Conservation (phyloP, 2,329 filamentous ascomycete species). For the Zarea fungicola region DNA sequence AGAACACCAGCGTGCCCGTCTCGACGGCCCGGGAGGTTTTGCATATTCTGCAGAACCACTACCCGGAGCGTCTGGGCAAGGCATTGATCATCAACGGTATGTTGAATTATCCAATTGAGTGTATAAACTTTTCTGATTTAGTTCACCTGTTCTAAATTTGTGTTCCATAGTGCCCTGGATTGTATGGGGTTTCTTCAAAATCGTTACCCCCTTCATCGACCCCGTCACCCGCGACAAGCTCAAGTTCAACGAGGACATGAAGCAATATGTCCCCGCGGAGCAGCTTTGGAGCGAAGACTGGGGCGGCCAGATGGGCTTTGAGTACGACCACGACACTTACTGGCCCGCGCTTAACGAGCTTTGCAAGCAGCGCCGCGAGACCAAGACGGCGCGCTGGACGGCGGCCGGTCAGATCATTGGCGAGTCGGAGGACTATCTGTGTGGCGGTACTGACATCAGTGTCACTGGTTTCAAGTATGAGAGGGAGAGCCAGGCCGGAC, state of each 20-base stretch:
- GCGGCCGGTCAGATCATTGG: slow-evolving; percentile 75
- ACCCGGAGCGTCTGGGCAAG: slow-evolving; percentile 84
- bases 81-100: slow-evolving; percentile 84
- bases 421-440: slow-evolving; percentile 83
- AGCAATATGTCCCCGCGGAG: slow-evolving; percentile 69
- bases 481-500: neutral
- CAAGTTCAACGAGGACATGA: slow-evolving; percentile 93
- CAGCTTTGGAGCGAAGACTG: slow-evolving; percentile 75
- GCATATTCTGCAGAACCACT: slow-evolving; percentile 89
- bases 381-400: slow-evolving; percentile 67
- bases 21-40: slow-evolving; percentile 77
- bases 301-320: slow-evolving; percentile 77
- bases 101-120: slow-evolving; percentile 22
- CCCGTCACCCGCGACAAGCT: slow-evolving; percentile 90
- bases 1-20: slow-evolving; percentile 68
- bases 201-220: slow-evolving; percentile 95
- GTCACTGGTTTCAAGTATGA: slow-evolving; percentile 28
- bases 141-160: too few relatives aligned
- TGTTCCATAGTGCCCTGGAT: slow-evolving; percentile 95
- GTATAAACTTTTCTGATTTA: neutral
- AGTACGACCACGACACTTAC: slow-evolving; percentile 83
- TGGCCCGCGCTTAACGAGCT: slow-evolving; percentile 80
- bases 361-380: slow-evolving; percentile 59
- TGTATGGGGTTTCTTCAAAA: slow-evolving; percentile 89
- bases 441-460: slow-evolving; percentile 47